Evolutionary conservation across 345 rosid genomes (phyloP).

Genomic region (Populus simonii): DNA sequence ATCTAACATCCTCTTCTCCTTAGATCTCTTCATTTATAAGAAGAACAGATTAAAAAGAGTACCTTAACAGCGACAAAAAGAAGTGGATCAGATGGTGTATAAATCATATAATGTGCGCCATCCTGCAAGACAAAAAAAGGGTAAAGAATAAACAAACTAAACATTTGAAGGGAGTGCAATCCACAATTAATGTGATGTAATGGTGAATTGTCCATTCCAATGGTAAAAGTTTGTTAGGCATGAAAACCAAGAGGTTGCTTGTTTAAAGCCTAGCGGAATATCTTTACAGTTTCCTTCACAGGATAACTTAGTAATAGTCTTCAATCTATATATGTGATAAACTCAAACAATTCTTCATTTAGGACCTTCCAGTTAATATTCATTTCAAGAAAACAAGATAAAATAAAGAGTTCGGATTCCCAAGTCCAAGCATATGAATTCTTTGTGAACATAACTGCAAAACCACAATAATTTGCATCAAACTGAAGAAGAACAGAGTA

Average conservation of each 20-base stretch:
- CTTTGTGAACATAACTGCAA: not conserved
- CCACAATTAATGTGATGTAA: not conserved
- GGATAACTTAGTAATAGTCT: no score
- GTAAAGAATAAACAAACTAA: not conserved
- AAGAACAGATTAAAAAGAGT: constrained; percentile 12
- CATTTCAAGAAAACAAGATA: not conserved
- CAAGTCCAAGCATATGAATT: no score
- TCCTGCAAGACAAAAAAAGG: constrained; percentile 48
- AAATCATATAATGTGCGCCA: constrained; percentile 90
- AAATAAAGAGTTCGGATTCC: not conserved
- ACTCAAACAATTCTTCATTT: not conserved
- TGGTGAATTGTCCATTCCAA: no score
- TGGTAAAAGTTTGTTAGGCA: no score
- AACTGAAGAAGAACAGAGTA: not conserved
- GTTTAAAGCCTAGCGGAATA: no score
- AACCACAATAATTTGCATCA: not conserved
- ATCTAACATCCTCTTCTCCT: no score
- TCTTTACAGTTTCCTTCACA: no score
- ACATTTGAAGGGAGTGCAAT: not conserved
- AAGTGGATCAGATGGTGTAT: constrained; percentile 80
- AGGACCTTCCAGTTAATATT: not conserved
- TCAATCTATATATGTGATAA: no score
- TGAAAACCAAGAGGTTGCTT: no score
- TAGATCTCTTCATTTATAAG: not conserved
- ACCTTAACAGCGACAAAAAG: constrained; percentile 88